Base-by-base conservation (phyloP, 1,139 yeast genomes). In the Petasospora fabianii region DNA sequence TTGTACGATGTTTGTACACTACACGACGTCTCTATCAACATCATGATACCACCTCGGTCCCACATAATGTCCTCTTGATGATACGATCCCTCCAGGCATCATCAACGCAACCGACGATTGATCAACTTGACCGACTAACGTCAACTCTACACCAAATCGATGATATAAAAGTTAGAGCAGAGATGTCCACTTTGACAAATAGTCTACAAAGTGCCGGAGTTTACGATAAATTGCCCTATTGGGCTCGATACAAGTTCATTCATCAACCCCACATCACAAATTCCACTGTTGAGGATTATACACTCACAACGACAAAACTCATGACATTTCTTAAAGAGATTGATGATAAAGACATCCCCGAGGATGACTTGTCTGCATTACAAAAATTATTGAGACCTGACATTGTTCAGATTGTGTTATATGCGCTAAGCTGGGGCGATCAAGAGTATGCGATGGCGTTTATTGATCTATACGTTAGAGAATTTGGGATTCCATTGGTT, bases 361-460 rank as follows among this genome's bases (percentile, higher is more conserved):
- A 27, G 12, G 44, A 36, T 9, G 36, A 33, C 6, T 18, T 20
- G 14, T 20, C 29, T 4, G 21, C 36, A 3, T 14, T 46, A 24
- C 22, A 34, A 13, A 45, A 38, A 26, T 22, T 40, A 6, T 18
- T 46, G 15, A 37, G 47, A 17, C 42, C 50, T 1, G 42, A 42
- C 24, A 15, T 50, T 1, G 43, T 48, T 2, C 44, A 43, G 11
- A 34, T 44, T 19, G 39, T 50, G 7, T 35, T 30, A n/a, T 34
- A 34, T 15, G 36, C 47, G 9, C 37, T 50, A 9, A 11, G 34
- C 10, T n/a, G 32, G 24, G 32, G 30, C 1, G 47, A 46, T 31
- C 31, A 27, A 8, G 43, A 43, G 24, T 28, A 20, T n/a, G 30
- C 46, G 3, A 7, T 32, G 17, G 36, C 41, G 7, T 21, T 48